A percentile compares a stretch with the other conserved stretches of the same genome.
Evolutionary conservation across 1,139 yeast genomes (phyloP).

Genomic region (Kodamaea sp.): DNA sequence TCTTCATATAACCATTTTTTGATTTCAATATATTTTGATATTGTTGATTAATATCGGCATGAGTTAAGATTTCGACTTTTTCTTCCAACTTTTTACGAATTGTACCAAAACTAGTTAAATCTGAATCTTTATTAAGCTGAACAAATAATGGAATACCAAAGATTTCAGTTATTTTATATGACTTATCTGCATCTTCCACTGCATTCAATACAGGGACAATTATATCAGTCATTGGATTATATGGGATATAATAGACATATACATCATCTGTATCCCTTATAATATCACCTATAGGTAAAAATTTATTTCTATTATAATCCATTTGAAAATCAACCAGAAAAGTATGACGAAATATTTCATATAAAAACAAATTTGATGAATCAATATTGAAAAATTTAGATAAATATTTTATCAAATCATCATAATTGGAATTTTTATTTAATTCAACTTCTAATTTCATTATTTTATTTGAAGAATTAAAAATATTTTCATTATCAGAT

Average conservation of each 20-base stretch:
- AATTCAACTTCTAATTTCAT: slow-evolving; percentile 65
- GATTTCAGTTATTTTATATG: slow-evolving; percentile 33
- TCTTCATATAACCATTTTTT: slow-evolving; percentile 8
- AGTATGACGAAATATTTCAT: slow-evolving; percentile 67
- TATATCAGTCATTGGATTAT: slow-evolving; percentile 39
- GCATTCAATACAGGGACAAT: slow-evolving; percentile 70
- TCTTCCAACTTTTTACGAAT: slow-evolving; percentile 56
- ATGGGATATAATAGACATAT: slow-evolving; percentile 65
- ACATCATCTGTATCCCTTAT: slow-evolving; percentile 63
- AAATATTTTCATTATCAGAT: slow-evolving; percentile 39
- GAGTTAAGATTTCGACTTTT: slow-evolving; percentile 24
- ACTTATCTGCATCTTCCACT: slow-evolving; percentile 38
- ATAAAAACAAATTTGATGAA: slow-evolving; percentile 47
- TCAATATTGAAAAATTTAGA: slow-evolving; percentile 49
- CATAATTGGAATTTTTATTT: slow-evolving; percentile 59
- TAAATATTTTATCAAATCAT: slow-evolving; percentile 61
- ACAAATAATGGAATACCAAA: slow-evolving; percentile 80
- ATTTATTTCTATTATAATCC: slow-evolving; percentile 53
- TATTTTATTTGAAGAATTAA: slow-evolving; percentile 16
- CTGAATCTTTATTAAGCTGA: slow-evolving; percentile 48
- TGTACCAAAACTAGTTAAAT: slow-evolving; percentile 44
- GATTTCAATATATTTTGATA: slow-evolving; percentile 19
- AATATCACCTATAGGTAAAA: slow-evolving; percentile 66
- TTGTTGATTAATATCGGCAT: slow-evolving; percentile 22
- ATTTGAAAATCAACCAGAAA: slow-evolving; percentile 71